These are phyloP conservation scores for Aspergillus udagawae DNA, from an alignment of 2,329 filamentous ascomycete species.

Conservation along the genomic window DNA sequence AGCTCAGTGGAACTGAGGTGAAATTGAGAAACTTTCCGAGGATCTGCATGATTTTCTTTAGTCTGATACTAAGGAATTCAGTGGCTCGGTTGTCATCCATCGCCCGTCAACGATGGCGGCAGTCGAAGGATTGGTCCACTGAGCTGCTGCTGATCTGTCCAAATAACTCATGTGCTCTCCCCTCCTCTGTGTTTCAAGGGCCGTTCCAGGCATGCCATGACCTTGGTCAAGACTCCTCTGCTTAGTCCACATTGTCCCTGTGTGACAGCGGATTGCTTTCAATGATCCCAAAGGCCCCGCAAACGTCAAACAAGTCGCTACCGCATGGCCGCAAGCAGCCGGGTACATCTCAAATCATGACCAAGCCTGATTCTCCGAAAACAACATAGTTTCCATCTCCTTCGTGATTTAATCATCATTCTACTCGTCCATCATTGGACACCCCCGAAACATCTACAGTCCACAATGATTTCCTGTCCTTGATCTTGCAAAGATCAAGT, in stretches of 20 bases:
- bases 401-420: neutral
- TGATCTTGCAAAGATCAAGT: neutral
- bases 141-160: too few relatives aligned
- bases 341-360: neutral
- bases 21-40: neutral
- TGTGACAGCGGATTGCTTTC: neutral
- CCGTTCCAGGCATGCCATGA: neutral
- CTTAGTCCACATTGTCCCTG: neutral
- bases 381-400: neutral
- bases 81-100: neutral
- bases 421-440: neutral
- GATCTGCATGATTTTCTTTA: neutral
- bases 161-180: neutral
- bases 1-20: neutral
- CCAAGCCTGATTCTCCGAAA: neutral
- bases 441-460: neutral
- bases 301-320: neutral
- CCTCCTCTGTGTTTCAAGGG: neutral
- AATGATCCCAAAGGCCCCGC: neutral
- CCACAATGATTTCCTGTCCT: neutral
- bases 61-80: neutral
- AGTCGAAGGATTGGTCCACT: neutral
- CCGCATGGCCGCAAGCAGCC: neutral
- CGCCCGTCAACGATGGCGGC: neutral
- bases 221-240: neutral